These are phyloP conservation scores for Gynostemma pentaphyllum DNA, from an alignment of 306 rosid genomes.

Conservation along the genomic window DNA sequence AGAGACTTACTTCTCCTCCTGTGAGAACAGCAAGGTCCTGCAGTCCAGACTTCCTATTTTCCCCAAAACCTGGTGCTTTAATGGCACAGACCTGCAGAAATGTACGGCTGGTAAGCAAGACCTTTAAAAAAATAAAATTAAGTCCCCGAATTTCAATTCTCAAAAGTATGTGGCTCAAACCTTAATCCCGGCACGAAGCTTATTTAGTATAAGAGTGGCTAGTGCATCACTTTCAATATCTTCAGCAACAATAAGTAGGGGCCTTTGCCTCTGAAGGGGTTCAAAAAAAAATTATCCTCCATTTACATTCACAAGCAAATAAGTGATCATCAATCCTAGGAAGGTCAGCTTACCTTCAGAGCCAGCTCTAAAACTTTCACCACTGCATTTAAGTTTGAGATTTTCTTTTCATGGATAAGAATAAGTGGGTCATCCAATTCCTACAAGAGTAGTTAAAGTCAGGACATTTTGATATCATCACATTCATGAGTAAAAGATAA, in stretches of 20 bases:
- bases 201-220: constrained; percentile 76
- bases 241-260: constrained; percentile 73
- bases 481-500: background rate
- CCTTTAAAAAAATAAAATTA: no score
- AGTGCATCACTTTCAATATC: constrained; percentile 91
- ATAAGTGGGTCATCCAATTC: constrained; percentile 90
- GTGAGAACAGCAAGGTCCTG: constrained; percentile 92
- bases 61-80: constrained; percentile 95
- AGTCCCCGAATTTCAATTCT: background rate
- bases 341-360: constrained; percentile 42
- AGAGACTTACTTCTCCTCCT: constrained; percentile 56
- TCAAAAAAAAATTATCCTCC: constrained; percentile 6
- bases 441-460: constrained; percentile 20
- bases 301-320: background rate
- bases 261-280: constrained; percentile 60
- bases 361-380: constrained; percentile 88
- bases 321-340: background rate
- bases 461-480: background rate
- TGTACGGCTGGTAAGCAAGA: background rate
- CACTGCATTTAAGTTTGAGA: constrained; percentile 58
- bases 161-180: constrained; percentile 20
- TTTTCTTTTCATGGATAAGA: constrained; percentile 90
- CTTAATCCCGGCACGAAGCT: constrained; percentile 98
- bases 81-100: constrained; percentile 71
- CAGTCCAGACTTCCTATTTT: constrained; percentile 62